These are phyloP conservation scores for Macrolepiota albuminosa DNA, from an alignment of 768 basidiomycete species.

Conservation along the genomic window DNA sequence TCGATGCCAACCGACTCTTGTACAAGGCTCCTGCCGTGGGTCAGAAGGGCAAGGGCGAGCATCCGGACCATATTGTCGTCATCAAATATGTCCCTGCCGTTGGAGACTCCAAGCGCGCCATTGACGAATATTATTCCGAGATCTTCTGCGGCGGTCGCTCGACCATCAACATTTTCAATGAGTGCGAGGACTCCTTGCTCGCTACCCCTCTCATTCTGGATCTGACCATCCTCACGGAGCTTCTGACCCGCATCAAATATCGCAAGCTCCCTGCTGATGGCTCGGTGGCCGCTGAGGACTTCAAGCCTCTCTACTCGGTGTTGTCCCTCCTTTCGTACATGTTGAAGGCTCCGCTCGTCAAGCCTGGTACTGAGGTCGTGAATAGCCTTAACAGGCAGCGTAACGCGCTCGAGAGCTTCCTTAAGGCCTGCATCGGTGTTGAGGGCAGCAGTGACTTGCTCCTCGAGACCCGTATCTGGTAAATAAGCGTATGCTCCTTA, in stretches of 20 bases:
- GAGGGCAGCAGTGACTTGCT: constrained; percentile 82
- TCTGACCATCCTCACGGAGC: constrained; percentile 87
- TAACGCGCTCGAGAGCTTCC: constrained; percentile 87
- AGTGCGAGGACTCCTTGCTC: constrained; percentile 96
- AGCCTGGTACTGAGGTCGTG: constrained; percentile 90
- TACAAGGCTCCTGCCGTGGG: constrained; percentile 78
- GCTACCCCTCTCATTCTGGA: constrained; percentile 96
- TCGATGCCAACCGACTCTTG: constrained; percentile 80
- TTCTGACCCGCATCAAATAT: constrained; percentile 91
- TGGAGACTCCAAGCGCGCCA: constrained; percentile 97
- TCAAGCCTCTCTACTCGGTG: constrained; percentile 83
- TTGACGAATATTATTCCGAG: constrained; percentile 99
- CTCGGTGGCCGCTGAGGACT: constrained; percentile 42
- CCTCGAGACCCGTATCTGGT: constrained; percentile 88
- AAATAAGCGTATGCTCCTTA: constrained; percentile 46
- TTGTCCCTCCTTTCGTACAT: constrained; percentile 93
- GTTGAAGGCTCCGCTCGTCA: constrained; percentile 97
- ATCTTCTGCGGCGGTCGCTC: constrained; percentile 94
- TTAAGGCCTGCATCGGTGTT: constrained; percentile 90
- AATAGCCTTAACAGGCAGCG: constrained; percentile 95
- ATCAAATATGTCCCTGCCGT: constrained; percentile 97
- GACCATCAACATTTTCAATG: constrained; percentile 96
- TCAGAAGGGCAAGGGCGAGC: constrained; percentile 77
- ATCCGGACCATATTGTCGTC: constrained; percentile 95
- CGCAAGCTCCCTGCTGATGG: constrained; percentile 43